Evolutionary conservation across 805 yeast genomes (phyloP), one percentile per base, ranked within the genome.

Genomic region (Zygoascus ofunaensis): DNA sequence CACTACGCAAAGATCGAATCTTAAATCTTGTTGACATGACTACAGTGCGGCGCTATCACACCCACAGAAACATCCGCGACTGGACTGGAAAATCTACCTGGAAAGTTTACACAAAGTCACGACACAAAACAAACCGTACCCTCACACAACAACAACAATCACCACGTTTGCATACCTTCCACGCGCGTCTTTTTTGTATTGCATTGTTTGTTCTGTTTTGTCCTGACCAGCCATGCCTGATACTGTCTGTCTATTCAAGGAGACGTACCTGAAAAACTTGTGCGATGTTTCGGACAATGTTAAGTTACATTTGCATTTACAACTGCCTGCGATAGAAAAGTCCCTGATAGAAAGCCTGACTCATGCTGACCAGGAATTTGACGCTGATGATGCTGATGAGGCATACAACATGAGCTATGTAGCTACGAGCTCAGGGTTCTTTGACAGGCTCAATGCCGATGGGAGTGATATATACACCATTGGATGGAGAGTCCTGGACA

Each of bases 201-300:
- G n/a, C n/a, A n/a, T n/a, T n/a, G n/a, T n/a, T n/a, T n/a, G n/a
- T n/a, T n/a, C n/a, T n/a, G n/a, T n/a, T n/a, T n/a, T n/a, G n/a
- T n/a, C n/a, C n/a, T n/a, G n/a, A n/a, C n/a, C n/a, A 26, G 21
- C 24, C 17, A 36, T 36, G 39, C 8, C 39, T 5, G 10, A 14
- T 7, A 33, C 33, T 10, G 34, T 56, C 45, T 30, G 44, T 18
- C 54, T 54, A 44, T 34, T 53, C 34, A 28, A 53, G 24, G 51
- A 55, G 46, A 21, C 49, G 34, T 18, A 45, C 39, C 41, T 45
- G 34, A 33, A 34, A 39, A 18, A 41, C 21, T 7, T 33, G 28
- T 34, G 42, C 17, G 48, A 44, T 12, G 45, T 38, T 18, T 21
- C 34, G 17, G 45, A 43, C 17, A 20, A 30, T 4, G 37, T 36